Evolutionary conservation across 305 asterid genomes (phyloP).

Genomic region (Ajuga reptans): DNA sequence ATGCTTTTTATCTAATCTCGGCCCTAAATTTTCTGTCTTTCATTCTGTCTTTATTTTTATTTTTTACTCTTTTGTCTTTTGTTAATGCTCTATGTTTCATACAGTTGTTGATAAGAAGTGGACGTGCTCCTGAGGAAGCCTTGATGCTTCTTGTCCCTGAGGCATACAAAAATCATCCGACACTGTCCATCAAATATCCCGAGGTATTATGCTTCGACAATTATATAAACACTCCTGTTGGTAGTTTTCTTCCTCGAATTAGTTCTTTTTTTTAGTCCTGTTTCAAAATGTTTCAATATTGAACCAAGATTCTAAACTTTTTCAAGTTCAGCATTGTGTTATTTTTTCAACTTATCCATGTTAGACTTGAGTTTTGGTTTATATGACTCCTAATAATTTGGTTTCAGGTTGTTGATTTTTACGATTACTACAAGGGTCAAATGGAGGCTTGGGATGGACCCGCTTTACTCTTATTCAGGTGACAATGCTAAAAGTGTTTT

Average conservation of each 20-base stretch:
- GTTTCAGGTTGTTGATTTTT: slow-evolving; percentile 75
- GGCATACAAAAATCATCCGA: slow-evolving; percentile 97
- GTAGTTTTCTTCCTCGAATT: background rate
- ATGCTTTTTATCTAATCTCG: background rate
- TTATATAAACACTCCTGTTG: slow-evolving; percentile 19
- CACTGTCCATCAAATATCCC: slow-evolving; percentile 76
- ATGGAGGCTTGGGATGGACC: slow-evolving; percentile 99
- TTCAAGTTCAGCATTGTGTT: background rate
- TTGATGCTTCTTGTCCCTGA: slow-evolving; percentile 97
- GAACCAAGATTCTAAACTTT: background rate
- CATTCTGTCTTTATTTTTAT: slow-evolving; percentile 4
- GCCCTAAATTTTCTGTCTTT: background rate
- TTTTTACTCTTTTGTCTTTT: background rate
- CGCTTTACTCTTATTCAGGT: slow-evolving; percentile 97
- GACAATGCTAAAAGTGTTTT: slow-evolving; percentile 29
- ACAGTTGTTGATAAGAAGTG: slow-evolving; percentile 89
- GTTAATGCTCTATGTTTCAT: slow-evolving; percentile 24
- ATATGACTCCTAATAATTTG: slow-evolving; percentile 26
- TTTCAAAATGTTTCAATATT: background rate
- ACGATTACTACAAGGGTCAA: slow-evolving; percentile 96
- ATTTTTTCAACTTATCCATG: slow-evolving; percentile 9
- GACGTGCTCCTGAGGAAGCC: slow-evolving; percentile 92
- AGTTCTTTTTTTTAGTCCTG: background rate
- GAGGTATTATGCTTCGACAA: slow-evolving; percentile 48
- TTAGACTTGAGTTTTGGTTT: slow-evolving; percentile 5